phyloP scores from a whole-genome alignment of 2,329 filamentous ascomycete genomes.

The Neonectria ditissima region DNA sequence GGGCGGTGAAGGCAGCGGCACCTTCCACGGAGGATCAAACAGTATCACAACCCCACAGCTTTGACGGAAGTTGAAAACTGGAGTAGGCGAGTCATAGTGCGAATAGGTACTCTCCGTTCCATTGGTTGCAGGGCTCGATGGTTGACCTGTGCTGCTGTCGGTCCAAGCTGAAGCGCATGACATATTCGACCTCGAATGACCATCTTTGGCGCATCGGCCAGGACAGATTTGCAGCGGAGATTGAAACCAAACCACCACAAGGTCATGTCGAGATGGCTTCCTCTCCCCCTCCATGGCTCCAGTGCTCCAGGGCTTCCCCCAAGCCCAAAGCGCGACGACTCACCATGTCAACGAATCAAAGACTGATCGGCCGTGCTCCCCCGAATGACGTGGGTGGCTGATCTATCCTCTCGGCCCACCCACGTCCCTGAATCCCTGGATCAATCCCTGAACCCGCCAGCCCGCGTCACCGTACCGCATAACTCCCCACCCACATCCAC shows the following conservation, averaged over 20 bases:
- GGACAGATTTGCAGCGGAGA: background rate
- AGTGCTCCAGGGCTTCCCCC: background rate
- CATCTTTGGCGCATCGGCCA: background rate
- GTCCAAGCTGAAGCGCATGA: background rate
- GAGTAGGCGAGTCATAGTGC: background rate
- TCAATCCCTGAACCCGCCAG: conserved; percentile 13
- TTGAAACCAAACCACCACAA: conserved; percentile 8
- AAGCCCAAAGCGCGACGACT: background rate
- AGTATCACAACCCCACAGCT: conserved; percentile 3
- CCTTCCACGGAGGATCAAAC: background rate
- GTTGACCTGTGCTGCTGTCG: background rate
- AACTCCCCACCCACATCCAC: conserved; percentile 19
- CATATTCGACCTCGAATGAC: background rate
- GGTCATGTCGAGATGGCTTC: too few relatives aligned
- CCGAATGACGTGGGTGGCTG: conserved; percentile 45
- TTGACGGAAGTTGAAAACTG: background rate
- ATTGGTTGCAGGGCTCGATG: background rate
- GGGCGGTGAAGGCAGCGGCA: conserved; percentile 16
- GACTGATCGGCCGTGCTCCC: conserved; percentile 29
- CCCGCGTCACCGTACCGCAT: conserved; percentile 30
- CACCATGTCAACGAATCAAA: conserved; percentile 33
- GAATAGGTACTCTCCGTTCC: background rate
- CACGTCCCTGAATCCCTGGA: conserved; percentile 36
- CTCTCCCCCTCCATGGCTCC: background rate
- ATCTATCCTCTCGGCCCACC: conserved; percentile 22